Conservation (phyloP, 352 stramenopile species). For the Stramenopiles sp. region DNA sequence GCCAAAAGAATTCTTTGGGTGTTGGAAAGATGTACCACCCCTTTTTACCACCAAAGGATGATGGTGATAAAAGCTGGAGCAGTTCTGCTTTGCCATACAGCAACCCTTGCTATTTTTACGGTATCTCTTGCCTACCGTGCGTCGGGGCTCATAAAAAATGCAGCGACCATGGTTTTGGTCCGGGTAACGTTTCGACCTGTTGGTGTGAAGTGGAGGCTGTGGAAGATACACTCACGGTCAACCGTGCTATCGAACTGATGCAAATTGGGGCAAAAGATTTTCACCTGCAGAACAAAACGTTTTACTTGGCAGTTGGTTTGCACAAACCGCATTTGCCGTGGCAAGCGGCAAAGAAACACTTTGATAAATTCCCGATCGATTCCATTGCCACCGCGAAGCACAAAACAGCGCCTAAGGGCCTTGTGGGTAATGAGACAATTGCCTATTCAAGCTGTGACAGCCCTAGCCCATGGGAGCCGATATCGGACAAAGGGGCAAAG, state of each 20-base stretch:
- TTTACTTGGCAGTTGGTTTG: constrained; percentile 23
- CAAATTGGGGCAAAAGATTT: background rate
- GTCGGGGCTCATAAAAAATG: background rate
- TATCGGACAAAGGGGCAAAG: constrained; percentile 2
- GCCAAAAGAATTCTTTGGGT: constrained; percentile 13
- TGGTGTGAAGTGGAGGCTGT: no score
- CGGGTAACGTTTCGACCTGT: background rate
- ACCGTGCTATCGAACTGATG: background rate
- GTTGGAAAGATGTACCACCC: constrained; percentile 20
- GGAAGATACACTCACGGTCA: background rate
- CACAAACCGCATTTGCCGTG: constrained; percentile 23
- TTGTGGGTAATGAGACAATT: constrained; percentile 9
- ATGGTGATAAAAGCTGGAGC: constrained; percentile 8
- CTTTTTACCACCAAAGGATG: background rate
- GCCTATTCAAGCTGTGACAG: background rate
- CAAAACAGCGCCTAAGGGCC: constrained; percentile 6
- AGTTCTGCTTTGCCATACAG: background rate
- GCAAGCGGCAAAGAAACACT: constrained; percentile 17
- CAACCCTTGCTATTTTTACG: no score
- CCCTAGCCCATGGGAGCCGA: background rate
- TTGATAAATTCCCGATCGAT: constrained; percentile 16
- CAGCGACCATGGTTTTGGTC: background rate
- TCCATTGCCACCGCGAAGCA: background rate
- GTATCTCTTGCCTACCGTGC: no score
- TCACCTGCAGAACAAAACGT: constrained; percentile 12